Percentiles rank a stretch among this genome's conserved stretches.
phyloP scores from a whole-genome alignment of 768 basidiomycete genomes.

The Amanita phalloides region DNA sequence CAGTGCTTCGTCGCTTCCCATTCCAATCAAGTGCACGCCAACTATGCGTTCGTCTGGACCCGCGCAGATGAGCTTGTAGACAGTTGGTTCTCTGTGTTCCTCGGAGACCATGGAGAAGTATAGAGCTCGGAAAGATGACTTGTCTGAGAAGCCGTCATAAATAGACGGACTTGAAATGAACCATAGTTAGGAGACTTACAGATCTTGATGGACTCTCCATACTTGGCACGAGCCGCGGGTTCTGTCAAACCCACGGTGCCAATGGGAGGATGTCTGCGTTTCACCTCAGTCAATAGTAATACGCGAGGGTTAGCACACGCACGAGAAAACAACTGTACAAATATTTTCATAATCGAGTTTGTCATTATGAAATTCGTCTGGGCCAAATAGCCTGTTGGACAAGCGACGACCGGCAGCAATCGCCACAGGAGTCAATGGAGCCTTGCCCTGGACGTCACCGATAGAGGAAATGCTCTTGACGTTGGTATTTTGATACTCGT shows the following conservation, averaged over 20 bases:
- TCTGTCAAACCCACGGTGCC: constrained; percentile 95
- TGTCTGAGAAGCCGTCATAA: constrained; percentile 36
- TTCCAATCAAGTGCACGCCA: constrained; percentile 89
- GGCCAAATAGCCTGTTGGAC: constrained; percentile 85
- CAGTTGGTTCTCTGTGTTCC: constrained; percentile 91
- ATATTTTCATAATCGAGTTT: constrained; percentile 87
- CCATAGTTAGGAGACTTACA: constrained; percentile 43
- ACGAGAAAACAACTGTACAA: constrained; percentile 96
- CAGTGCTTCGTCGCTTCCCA: constrained; percentile 87
- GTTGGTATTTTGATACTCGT: constrained; percentile 82
- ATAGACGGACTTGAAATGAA: neutral
- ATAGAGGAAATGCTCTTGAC: constrained; percentile 68
- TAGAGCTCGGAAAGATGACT: constrained; percentile 69
- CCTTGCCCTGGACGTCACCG: constrained; percentile 91
- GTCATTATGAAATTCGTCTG: constrained; percentile 74
- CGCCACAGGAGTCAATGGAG: constrained; percentile 90
- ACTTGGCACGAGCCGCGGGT: constrained; percentile 78
- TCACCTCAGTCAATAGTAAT: neutral
- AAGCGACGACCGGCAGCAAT: constrained; percentile 91
- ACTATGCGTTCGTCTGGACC: constrained; percentile 92
- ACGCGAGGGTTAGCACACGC: constrained; percentile 20
- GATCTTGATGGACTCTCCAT: constrained; percentile 83
- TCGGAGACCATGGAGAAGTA: constrained; percentile 86
- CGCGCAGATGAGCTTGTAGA: constrained; percentile 83
- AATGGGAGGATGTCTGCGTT: constrained; percentile 78